Base-by-base conservation (phyloP, 768 basidiomycete species). In the Austroboletus eburneus region DNA sequence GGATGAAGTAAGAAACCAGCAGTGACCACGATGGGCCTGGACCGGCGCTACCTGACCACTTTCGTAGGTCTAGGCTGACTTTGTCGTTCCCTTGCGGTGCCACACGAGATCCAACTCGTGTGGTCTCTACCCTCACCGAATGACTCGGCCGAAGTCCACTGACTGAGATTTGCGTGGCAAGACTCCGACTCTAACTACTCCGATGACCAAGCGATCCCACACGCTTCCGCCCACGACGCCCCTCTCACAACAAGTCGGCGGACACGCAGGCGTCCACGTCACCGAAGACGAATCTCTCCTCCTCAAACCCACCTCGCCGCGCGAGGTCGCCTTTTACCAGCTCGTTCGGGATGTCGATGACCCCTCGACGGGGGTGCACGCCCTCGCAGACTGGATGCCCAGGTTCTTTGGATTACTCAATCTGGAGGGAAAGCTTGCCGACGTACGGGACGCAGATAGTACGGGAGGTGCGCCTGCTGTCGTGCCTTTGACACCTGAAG, bases 401-500 rank as follows among this genome's bases (percentile, higher is more conserved):
- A 75, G 71, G 34, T 96, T 91, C 65, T 73, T 83, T 35, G 95
- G 95, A 3, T 85, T 86, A 4, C 70, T 96, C 33, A 79, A 71
- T 51, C 67, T 95, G 70, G 87, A 63, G 85, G 88, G n/a, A 59
- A 55, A 37, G 44, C 49, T 64, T 5, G 48, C 45, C 34, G 50
- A 47, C n/a, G n/a, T n/a, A n/a, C n/a, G n/a, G n/a, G n/a, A n/a
- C n/a, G n/a, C n/a, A n/a, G n/a, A n/a, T n/a, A n/a, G n/a, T n/a
- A n/a, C 16, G 3, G 63, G 49, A 23, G 9, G 22, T 9, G 17
- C 36, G 34, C 59, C 32, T 43, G 68, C 27, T 52, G 43, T 52
- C 61, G 45, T 70, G 48, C 54, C 55, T 2, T 41, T 44, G 5
- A 34, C 53, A 9, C 52, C 65, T 6, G 59, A 70, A 51, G 79